phyloP scores from a whole-genome alignment of 176 grass and related monocot genomes.

The Eragrostis curvula region DNA sequence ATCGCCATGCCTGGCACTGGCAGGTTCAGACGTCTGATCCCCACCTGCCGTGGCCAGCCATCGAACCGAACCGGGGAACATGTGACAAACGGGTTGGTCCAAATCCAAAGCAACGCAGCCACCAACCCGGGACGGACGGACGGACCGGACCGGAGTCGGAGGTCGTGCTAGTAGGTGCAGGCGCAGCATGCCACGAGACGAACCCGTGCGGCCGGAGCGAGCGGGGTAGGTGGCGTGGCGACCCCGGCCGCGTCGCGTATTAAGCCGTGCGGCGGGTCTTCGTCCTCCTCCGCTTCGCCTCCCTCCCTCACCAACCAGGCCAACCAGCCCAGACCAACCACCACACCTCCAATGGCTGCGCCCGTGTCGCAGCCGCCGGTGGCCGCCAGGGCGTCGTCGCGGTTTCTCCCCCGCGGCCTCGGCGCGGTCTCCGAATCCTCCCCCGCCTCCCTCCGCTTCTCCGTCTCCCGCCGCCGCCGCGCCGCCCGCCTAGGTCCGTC shows the following conservation, averaged over 20 bases:
- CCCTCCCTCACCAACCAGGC: conserved; percentile 35
- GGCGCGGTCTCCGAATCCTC: conserved; percentile 38
- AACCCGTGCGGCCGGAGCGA: conserved; percentile 14
- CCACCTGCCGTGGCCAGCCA: neutral
- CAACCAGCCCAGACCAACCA: neutral
- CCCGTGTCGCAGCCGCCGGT: conserved; percentile 54
- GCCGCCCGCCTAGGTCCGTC: conserved; percentile 47
- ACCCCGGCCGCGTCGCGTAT: conserved; percentile 39
- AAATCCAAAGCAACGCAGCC: too few species aligned
- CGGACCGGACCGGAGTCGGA: neutral
- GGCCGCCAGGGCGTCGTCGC: conserved; percentile 41
- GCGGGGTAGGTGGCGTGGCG: conserved; percentile 54
- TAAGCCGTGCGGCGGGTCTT: conserved; percentile 18
- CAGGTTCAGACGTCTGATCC: neutral
- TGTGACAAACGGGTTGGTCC: too few species aligned
- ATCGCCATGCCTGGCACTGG: neutral
- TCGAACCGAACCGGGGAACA: neutral
- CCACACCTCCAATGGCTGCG: conserved; percentile 48
- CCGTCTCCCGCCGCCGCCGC: conserved; percentile 57
- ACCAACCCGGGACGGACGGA: neutral
- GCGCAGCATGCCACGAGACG: neutral
- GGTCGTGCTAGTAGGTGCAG: neutral
- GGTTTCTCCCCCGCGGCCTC: conserved; percentile 40
- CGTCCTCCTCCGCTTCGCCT: conserved; percentile 23
- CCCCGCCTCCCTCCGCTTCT: conserved; percentile 65